Conservation (phyloP, 345 rosid species). For the Microthlaspi erraticum region DNA sequence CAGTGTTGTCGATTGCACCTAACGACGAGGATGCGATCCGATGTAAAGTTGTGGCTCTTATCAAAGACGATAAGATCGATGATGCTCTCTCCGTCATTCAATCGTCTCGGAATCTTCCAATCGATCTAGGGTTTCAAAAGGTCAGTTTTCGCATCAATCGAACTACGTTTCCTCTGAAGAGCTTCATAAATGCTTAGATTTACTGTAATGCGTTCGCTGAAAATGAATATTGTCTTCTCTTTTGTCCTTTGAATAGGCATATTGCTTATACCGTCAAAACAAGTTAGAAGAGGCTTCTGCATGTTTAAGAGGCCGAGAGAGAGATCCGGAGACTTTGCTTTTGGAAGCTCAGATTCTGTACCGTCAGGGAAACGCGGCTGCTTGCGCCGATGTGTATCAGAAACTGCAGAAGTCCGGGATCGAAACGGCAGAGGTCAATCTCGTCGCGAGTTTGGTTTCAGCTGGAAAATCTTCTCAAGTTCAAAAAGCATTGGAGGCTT, state of each 20-base stretch:
- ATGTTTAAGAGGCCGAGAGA: constrained; percentile 59
- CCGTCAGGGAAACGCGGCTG: constrained; percentile 77
- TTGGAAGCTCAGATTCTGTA: constrained; percentile 87
- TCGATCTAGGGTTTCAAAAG: constrained; percentile 73
- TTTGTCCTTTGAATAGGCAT: constrained; percentile 56
- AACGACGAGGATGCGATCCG: constrained; percentile 86
- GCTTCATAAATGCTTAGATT: background rate
- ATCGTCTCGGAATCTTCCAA: constrained; percentile 48
- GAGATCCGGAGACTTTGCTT: constrained; percentile 57
- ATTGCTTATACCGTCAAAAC: constrained; percentile 91
- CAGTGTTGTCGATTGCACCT: constrained; percentile 74
- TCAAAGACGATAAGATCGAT: constrained; percentile 69
- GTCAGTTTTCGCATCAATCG: constrained; percentile 41
- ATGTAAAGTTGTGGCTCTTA: constrained; percentile 84
- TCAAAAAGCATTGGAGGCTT: constrained; percentile 62
- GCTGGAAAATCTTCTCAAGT: constrained; percentile 85
- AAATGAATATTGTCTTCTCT: constrained; percentile 2
- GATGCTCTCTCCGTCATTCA: constrained; percentile 70
- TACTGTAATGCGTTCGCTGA: background rate
- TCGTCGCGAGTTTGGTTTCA: constrained; percentile 73
- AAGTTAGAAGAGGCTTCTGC: constrained; percentile 77
- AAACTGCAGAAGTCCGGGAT: constrained; percentile 63
- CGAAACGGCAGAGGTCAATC: constrained; percentile 68
- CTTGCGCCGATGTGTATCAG: constrained; percentile 68
- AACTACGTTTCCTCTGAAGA: constrained; percentile 12